These are phyloP conservation scores for Colletotrichum higginsianum DNA, from an alignment of 2,329 filamentous ascomycete genomes.

Conservation along the genomic window DNA sequence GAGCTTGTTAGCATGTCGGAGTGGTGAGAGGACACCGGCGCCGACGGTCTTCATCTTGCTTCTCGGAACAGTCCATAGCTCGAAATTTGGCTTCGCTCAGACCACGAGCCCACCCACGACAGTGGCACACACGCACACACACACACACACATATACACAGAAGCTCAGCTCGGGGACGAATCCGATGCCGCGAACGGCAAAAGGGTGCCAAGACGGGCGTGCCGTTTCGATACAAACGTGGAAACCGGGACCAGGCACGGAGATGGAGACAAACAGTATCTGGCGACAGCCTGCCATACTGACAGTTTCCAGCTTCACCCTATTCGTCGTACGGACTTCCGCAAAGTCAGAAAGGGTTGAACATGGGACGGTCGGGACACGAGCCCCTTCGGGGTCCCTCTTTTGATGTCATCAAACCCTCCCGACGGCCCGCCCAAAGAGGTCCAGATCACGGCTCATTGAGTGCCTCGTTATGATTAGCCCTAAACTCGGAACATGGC, in stretches of 20 bases:
- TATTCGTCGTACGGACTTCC: not conserved
- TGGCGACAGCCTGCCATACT: too few species aligned
- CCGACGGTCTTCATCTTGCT: too few species aligned
- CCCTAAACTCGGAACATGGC: too few species aligned
- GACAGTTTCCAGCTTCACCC: not conserved
- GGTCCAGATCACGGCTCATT: not conserved
- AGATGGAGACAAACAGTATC: too few species aligned
- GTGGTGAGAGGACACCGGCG: too few species aligned
- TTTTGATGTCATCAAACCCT: not conserved
- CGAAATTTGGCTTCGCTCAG: too few species aligned
- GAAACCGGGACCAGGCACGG: not conserved
- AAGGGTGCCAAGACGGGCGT: not conserved
- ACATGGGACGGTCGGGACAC: not conserved
- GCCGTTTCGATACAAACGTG: not conserved
- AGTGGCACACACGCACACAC: too few species aligned
- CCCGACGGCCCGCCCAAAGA: not conserved
- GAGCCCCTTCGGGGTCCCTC: not conserved
- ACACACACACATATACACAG: not conserved
- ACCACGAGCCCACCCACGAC: too few species aligned
- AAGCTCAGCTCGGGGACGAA: not conserved
- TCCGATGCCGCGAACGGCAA: not conserved
- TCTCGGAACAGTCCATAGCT: too few species aligned
- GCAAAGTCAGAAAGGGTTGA: not conserved
- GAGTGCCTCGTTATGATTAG: too few species aligned
- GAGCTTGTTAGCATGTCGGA: too few species aligned